Base-by-base conservation (phyloP, 805 yeast genomes). In the Tetrapisispora nanseiensis region DNA sequence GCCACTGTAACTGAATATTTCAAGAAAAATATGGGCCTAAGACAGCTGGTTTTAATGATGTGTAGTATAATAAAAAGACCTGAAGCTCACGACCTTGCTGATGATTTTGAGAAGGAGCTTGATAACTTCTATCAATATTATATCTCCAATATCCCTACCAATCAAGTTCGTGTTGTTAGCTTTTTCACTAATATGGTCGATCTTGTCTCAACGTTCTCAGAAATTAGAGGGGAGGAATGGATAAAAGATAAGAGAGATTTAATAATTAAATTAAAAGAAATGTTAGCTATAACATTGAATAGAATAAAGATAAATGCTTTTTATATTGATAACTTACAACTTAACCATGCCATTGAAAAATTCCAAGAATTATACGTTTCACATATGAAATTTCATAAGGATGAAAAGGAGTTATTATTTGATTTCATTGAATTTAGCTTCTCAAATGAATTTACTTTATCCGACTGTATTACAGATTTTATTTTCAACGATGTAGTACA, bases 1-100 rank as follows among this genome's bases (percentile, higher is more conserved):
- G 75, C 72, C 20, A 83, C 89, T 49, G 74, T 94, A 4, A 68
- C 78, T 39, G 77, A 76, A 23, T 84, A 79, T 55, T 89, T 85
- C 63, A 66, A 74, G 27, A 75, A 74, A 23, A 79, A 82, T 54
- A 73, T 82, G 59, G 72, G 74, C 24, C 77, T 78, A 39, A 69
- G 95, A 42, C 54, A 71, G 69, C 54, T 95, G 83, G 48, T 59
- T 11, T 46, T 61, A 10, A 53, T 62, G 27, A 59, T 61, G 56
- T 61, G 66, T 36, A 52, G 59, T 23, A 55, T 61, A 12, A 51
- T 62, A 11, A 52, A 54, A 35, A 49, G 49, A 19, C 54, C 56
- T 8, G 66, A 61, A 38, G 62, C 66, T 3, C 44, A 48, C 4
- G 72, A 76, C 16, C 67, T 92, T 33, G 74, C 86, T 39, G 66